Percentiles rank a stretch among this genome's conserved stretches.
phyloP scores from a whole-genome alignment of 2,329 filamentous ascomycete genomes.

The Kalaharituber pfeilii region DNA sequence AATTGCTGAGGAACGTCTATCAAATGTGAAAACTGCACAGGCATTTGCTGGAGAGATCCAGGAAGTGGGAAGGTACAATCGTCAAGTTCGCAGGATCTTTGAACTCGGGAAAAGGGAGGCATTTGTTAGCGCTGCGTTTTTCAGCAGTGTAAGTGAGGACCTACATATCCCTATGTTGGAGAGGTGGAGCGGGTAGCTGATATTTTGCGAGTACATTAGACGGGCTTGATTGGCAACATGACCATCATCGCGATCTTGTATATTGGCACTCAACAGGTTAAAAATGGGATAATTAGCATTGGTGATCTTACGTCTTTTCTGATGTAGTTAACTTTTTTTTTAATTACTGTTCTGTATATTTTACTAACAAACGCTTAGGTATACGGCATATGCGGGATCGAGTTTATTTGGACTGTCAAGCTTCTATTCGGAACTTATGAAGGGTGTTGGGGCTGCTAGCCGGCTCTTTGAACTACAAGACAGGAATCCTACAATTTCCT shows the following conservation, averaged over 20 bases:
- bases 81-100: constrained; percentile 82
- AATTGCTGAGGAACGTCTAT: constrained; percentile 92
- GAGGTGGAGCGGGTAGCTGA: constrained; percentile 1
- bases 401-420: constrained; percentile 86
- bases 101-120: constrained; percentile 73
- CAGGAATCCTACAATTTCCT: constrained; percentile 66
- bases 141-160: constrained; percentile 38
- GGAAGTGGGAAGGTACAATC: constrained; percentile 81
- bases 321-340: constrained; percentile 77
- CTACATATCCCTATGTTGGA: background rate
- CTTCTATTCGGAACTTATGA: constrained; percentile 98
- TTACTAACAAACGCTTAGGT: constrained; percentile 9
- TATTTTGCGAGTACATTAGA: constrained; percentile 33
- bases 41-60: constrained; percentile 87
- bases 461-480: constrained; percentile 92
- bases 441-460: constrained; percentile 91
- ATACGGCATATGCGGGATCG: constrained; percentile 42
- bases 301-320: constrained; percentile 91
- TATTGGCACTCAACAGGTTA: constrained; percentile 78
- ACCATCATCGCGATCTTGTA: constrained; percentile 83
- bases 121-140: constrained; percentile 78
- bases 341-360: background rate
- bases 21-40: constrained; percentile 91
- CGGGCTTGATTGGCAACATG: constrained; percentile 88
- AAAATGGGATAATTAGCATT: constrained; percentile 67